These are phyloP conservation scores for Saccharomyces eubayanus DNA, from an alignment of 805 yeast genomes.

Conservation along the genomic window DNA sequence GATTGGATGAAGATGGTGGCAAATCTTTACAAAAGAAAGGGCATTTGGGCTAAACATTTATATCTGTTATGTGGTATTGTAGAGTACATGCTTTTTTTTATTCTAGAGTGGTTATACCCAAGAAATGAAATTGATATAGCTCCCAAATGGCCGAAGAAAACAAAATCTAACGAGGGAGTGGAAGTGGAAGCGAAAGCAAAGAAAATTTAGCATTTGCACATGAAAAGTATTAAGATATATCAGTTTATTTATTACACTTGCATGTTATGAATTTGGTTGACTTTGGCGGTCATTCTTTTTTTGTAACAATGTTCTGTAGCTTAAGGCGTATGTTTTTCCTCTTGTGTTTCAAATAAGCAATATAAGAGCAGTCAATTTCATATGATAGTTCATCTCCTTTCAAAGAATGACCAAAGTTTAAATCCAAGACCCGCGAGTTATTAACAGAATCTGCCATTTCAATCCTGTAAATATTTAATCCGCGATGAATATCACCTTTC, in stretches of 20 bases:
- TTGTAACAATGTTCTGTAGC: not conserved
- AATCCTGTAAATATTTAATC: not conserved
- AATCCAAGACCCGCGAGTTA: not conserved
- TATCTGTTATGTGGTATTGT: constrained; percentile 74
- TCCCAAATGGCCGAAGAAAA: constrained; percentile 61
- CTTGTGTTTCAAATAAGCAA: not conserved
- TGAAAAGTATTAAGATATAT: not conserved
- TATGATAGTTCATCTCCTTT: not conserved
- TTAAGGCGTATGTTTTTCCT: not conserved
- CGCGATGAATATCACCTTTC: not conserved
- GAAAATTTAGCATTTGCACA: not conserved
- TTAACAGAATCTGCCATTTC: not conserved
- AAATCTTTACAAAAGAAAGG: constrained; percentile 48
- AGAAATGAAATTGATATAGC: constrained; percentile 60
- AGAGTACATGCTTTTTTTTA: constrained; percentile 55
- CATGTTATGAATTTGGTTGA: not conserved
- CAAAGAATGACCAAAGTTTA: not conserved
- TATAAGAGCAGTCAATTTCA: not conserved
- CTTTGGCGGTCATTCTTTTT: not conserved
- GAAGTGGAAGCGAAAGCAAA: too few species aligned
- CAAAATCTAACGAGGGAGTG: not conserved
- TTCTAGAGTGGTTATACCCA: constrained; percentile 70
- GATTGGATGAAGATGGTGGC: constrained; percentile 52
- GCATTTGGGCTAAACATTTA: constrained; percentile 79
- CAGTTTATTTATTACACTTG: not conserved